A percentile compares a stretch with the other conserved stretches of the same genome.
Conservation (phyloP, 2,329 filamentous ascomycete genomes). For the Apiospora marii region DNA sequence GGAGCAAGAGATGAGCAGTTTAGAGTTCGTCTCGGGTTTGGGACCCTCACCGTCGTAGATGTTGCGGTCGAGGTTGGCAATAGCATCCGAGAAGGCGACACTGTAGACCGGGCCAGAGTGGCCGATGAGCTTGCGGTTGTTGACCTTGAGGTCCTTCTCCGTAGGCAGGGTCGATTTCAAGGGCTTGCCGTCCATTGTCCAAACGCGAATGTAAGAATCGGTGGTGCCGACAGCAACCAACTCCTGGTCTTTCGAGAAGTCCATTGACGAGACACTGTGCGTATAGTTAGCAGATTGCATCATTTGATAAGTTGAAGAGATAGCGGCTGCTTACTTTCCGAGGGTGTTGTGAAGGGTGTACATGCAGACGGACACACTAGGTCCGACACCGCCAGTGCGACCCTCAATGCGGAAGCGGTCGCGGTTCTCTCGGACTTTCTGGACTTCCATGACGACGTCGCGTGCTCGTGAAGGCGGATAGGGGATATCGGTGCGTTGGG, state of each 20-base stretch:
- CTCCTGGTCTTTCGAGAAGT: conserved; percentile 91
- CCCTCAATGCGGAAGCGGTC: conserved; percentile 90
- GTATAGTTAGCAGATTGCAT: conserved; percentile 24
- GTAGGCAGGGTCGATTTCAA: conserved; percentile 71
- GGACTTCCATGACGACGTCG: conserved; percentile 93
- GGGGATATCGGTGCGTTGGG: conserved; percentile 80
- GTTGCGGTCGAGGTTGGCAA: conserved; percentile 64
- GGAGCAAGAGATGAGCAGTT: conserved; percentile 85
- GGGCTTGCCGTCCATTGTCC: conserved; percentile 86
- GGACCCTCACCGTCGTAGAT: conserved; percentile 39
- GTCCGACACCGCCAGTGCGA: conserved; percentile 82
- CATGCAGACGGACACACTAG: conserved; percentile 90
- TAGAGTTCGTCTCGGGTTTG: conserved; percentile 62
- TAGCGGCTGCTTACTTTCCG: conserved; percentile 71
- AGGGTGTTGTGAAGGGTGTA: conserved; percentile 98
- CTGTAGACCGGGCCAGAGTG: conserved; percentile 90
- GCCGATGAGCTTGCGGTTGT: conserved; percentile 79
- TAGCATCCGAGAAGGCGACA: conserved; percentile 82
- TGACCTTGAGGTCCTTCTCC: conserved; percentile 66
- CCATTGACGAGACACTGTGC: conserved; percentile 83
- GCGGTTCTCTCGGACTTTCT: conserved; percentile 90
- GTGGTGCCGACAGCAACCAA: conserved; percentile 89
- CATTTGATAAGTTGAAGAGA: not conserved
- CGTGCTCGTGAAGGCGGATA: conserved; percentile 87
- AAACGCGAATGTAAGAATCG: conserved; percentile 95